Evolutionary conservation across 441 rosid species (phyloP).

Genomic region (Raphanus hybrid): DNA sequence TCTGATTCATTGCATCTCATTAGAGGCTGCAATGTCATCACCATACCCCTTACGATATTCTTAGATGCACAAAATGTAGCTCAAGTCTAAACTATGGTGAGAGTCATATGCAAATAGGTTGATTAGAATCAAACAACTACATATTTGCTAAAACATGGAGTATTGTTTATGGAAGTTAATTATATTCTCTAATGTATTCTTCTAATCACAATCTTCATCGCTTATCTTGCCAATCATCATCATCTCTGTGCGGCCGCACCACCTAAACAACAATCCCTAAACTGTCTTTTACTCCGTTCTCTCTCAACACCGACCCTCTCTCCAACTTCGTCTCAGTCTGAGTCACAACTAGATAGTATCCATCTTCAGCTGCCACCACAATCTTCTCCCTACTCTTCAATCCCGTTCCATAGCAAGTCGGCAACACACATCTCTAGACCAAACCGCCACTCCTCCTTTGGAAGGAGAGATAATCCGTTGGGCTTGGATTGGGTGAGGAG

Average conservation of each 20-base stretch:
- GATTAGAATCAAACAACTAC: too few relatives aligned
- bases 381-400: conserved; percentile 59
- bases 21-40: too few relatives aligned
- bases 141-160: too few relatives aligned
- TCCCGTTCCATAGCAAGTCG: conserved; percentile 61
- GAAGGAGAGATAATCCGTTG: conserved; percentile 21
- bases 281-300: conserved; percentile 53
- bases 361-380: conserved; percentile 57
- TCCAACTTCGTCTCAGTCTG: conserved; percentile 47
- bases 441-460: conserved; percentile 70
- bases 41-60: too few relatives aligned
- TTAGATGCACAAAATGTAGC: too few relatives aligned
- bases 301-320: conserved; percentile 66
- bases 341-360: conserved; percentile 62
- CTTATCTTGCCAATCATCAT: conserved; percentile 48
- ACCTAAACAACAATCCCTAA: conserved; percentile 72
- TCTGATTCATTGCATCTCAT: background rate
- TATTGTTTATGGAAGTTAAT: too few relatives aligned
- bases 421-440: conserved; percentile 72
- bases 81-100: too few relatives aligned
- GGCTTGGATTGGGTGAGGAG: conserved; percentile 16
- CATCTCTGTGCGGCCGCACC: conserved; percentile 75
- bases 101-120: too few relatives aligned
- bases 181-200: too few relatives aligned
- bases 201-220: too few relatives aligned